These are phyloP conservation scores for Silene conica DNA, from an alignment of 148 eudicot genomes.

Conservation along the genomic window DNA sequence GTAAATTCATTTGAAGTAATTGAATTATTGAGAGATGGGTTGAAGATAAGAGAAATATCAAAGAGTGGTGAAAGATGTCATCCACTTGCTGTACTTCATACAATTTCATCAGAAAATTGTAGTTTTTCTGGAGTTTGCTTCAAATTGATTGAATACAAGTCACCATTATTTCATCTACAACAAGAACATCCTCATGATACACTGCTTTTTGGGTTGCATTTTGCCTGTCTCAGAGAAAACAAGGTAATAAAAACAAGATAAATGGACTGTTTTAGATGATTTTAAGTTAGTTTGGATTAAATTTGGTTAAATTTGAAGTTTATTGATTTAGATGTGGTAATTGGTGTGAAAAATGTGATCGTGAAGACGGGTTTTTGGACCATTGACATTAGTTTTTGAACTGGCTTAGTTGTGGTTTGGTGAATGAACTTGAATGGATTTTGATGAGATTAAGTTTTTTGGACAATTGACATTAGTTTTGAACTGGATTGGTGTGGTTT, in stretches of 20 bases:
- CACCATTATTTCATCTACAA: conserved; percentile 19
- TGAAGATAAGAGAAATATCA: conserved; percentile 62
- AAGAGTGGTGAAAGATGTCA: conserved; percentile 84
- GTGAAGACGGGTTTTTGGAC: not conserved
- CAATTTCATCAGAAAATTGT: conserved; percentile 24
- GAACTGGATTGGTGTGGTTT: no score
- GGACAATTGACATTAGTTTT: no score
- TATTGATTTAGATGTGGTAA: not conserved
- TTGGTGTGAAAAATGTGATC: not conserved
- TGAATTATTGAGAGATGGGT: conserved; percentile 37
- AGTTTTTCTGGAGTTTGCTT: conserved; percentile 47
- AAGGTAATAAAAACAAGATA: conserved; percentile 55
- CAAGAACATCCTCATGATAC: conserved; percentile 37
- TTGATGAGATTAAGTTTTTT: no score
- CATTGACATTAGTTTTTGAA: not conserved
- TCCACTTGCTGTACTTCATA: conserved; percentile 86
- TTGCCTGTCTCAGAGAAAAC: conserved; percentile 83
- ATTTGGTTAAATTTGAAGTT: not conserved
- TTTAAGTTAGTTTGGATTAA: not conserved
- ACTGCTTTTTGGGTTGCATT: conserved; percentile 66
- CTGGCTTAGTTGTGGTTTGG: not conserved
- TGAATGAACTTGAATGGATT: no score
- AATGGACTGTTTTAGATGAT: not conserved
- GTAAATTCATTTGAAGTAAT: conserved; percentile 12
- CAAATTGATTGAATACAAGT: conserved; percentile 72